Evolutionary conservation across 2,329 filamentous ascomycete species (phyloP).

Genomic region (Trichoderma aggressivum): DNA sequence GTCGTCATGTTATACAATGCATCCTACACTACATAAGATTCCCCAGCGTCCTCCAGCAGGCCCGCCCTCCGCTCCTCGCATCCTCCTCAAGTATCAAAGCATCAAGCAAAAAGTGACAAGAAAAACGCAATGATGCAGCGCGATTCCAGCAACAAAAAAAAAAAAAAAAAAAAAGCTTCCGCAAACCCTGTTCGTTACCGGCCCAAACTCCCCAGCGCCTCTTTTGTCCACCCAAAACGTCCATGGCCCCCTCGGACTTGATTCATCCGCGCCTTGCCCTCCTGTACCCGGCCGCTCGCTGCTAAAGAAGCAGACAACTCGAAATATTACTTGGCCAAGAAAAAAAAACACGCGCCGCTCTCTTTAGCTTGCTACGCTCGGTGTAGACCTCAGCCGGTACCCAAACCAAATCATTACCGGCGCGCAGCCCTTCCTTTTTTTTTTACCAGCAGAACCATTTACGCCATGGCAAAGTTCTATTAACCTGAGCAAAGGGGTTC

Average conservation of each 20-base stretch:
- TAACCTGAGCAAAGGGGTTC: neutral
- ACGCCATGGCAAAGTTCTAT: neutral
- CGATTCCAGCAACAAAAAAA: slow-evolving; percentile 14
- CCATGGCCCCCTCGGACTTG: neutral
- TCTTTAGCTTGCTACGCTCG: neutral
- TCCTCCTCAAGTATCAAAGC: neutral
- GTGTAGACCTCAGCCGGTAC: neutral
- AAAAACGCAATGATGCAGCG: neutral
- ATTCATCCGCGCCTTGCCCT: neutral
- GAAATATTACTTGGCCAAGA: neutral
- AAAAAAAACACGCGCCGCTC: neutral
- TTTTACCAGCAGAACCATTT: neutral
- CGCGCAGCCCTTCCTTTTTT: neutral
- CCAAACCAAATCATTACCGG: slow-evolving; percentile 1
- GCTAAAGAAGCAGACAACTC: neutral
- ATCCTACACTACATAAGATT: slow-evolving; percentile 21
- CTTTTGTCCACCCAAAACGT: slow-evolving; percentile 10
- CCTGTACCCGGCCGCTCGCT: neutral
- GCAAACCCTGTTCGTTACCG: slow-evolving; percentile 14
- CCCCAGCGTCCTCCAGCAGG: slow-evolving; percentile 18
- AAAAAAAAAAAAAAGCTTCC: slow-evolving; percentile 8
- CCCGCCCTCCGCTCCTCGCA: slow-evolving; percentile 7
- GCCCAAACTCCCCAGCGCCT: slow-evolving; percentile 21
- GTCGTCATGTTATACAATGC: slow-evolving; percentile 25
- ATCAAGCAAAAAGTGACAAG: slow-evolving; percentile 8